These are phyloP conservation scores for Juncus effusus DNA, from an alignment of 176 grass and related monocot genomes.

Conservation along the genomic window DNA sequence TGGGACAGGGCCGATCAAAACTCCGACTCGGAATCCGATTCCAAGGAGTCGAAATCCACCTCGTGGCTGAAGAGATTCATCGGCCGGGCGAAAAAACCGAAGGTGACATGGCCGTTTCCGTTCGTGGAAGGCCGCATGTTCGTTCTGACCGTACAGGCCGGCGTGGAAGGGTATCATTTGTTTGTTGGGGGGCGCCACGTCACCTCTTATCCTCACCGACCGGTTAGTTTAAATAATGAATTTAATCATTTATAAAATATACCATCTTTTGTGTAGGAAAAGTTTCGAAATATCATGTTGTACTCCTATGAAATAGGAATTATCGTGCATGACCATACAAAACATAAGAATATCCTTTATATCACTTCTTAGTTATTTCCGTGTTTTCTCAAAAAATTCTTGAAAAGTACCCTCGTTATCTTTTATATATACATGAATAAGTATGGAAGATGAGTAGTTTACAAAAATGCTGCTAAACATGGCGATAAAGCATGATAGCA, in stretches of 20 bases:
- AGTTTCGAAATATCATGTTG: no score
- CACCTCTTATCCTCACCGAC: slow-evolving; percentile 83
- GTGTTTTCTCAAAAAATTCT: no score
- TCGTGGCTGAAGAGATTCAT: slow-evolving; percentile 96
- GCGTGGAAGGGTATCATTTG: slow-evolving; percentile 95
- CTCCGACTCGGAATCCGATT: slow-evolving; percentile 33
- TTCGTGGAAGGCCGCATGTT: slow-evolving; percentile 89
- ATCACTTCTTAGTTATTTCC: no score
- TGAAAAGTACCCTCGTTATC: no score
- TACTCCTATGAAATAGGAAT: no score
- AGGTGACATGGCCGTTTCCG: slow-evolving; percentile 88
- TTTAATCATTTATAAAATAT: neutral
- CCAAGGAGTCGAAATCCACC: slow-evolving; percentile 87
- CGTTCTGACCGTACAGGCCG: slow-evolving; percentile 93
- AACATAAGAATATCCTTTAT: no score
- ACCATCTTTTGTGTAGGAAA: no score
- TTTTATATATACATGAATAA: no score
- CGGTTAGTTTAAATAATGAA: slow-evolving; percentile 41
- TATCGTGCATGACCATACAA: no score
- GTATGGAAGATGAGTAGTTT: no score
- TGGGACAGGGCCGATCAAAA: slow-evolving; percentile 62
- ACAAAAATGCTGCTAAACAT: no score
- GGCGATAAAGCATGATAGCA: no score
- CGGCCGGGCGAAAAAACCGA: slow-evolving; percentile 94
- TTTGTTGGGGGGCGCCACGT: slow-evolving; percentile 80